These are phyloP conservation scores for Dittrichia graveolens DNA, from an alignment of 129 eudicot species.

Conservation along the genomic window DNA sequence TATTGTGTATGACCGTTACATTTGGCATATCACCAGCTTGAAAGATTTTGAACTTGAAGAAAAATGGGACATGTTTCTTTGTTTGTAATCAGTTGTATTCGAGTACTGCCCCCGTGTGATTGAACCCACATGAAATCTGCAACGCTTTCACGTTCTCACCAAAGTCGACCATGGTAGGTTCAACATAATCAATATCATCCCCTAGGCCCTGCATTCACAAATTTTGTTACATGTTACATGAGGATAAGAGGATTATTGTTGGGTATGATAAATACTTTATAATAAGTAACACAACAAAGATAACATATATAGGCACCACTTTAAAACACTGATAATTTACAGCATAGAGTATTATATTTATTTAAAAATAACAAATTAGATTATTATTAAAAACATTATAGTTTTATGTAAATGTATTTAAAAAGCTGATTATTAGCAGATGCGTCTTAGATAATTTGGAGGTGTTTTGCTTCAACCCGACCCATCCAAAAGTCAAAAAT, in stretches of 20 bases:
- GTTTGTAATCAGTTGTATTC: conserved; percentile 43
- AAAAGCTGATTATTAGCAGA: no score
- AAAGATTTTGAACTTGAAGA: conserved; percentile 12
- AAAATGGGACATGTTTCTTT: neutral
- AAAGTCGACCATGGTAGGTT: conserved; percentile 60
- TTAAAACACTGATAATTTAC: no score
- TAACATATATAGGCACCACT: neutral
- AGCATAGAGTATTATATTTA: no score
- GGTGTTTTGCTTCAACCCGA: no score
- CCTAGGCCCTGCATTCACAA: conserved; percentile 70
- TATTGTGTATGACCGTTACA: conserved; percentile 23
- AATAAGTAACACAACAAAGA: neutral
- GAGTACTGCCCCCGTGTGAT: conserved; percentile 86
- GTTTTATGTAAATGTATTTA: no score
- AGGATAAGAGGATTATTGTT: neutral
- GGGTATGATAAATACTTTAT: neutral
- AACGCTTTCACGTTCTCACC: conserved; percentile 65
- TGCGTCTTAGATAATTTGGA: no score
- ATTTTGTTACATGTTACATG: conserved; percentile 7
- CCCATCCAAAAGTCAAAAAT: no score
- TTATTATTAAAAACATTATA: neutral
- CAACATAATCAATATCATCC: conserved; percentile 71
- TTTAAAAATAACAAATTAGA: neutral
- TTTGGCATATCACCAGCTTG: conserved; percentile 10
- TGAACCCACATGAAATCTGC: conserved; percentile 89